A percentile compares a stretch with the other conserved stretches of the same genome.
These are phyloP conservation scores for Saksenaea vasiformis DNA, from an alignment of 371 early-diverging fungal species.

Conservation along the genomic window DNA sequence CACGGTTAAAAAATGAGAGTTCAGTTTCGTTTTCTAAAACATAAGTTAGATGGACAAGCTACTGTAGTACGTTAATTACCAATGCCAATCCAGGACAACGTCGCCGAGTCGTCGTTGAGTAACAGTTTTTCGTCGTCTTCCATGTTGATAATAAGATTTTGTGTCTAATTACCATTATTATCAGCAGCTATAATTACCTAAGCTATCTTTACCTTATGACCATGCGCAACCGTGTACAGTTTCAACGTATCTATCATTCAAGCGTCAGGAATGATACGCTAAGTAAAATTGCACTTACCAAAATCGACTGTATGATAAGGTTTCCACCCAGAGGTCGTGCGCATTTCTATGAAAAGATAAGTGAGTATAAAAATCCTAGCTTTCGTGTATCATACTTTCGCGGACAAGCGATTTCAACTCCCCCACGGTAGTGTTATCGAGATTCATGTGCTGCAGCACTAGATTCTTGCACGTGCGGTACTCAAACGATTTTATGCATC, in stretches of 20 bases:
- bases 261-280: neutral
- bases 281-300: conserved; percentile 41
- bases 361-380: neutral
- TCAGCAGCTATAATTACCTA: neutral
- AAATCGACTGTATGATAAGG: conserved; percentile 70
- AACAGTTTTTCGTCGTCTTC: conserved; percentile 75
- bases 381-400: conserved; percentile 57
- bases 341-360: conserved; percentile 51
- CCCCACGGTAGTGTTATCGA: conserved; percentile 67
- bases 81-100: conserved; percentile 62
- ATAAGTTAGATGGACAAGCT: neutral
- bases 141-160: conserved; percentile 86
- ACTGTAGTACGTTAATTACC: conserved; percentile 42
- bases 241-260: conserved; percentile 74
- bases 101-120: conserved; percentile 59
- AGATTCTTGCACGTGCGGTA: conserved; percentile 86
- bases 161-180: conserved; percentile 41
- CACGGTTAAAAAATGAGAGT: conserved; percentile 78
- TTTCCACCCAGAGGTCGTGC: conserved; percentile 68
- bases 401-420: conserved; percentile 66
- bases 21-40: conserved; percentile 84
- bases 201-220: conserved; percentile 64
- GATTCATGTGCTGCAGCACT: conserved; percentile 73
- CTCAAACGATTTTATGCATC: conserved; percentile 89
- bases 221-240: conserved; percentile 84